Conservation (phyloP, 345 rosid species). For the Populus ilicifolia region DNA sequence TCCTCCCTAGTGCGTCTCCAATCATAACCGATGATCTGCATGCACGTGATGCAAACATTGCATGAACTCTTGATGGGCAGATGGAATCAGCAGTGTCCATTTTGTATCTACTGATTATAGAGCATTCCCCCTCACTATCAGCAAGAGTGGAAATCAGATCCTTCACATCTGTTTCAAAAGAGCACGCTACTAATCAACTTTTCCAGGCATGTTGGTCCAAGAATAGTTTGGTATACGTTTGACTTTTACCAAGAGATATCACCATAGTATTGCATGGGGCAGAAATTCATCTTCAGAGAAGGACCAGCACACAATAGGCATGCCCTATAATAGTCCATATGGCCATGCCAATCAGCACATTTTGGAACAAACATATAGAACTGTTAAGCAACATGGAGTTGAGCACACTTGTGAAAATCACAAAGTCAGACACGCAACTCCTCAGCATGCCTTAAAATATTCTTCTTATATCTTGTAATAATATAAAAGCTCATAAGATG, state of each 20-base stretch:
- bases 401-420: too few relatives aligned
- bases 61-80: conserved; percentile 88
- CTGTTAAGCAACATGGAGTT: background rate
- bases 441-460: too few relatives aligned
- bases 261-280: background rate
- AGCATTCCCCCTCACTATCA: conserved; percentile 79
- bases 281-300: background rate
- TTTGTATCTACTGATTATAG: conserved; percentile 69
- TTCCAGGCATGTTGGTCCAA: background rate
- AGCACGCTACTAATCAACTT: conserved; percentile 2
- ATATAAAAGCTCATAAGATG: background rate
- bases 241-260: background rate
- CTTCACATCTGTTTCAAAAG: conserved; percentile 62
- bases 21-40: conserved; percentile 87
- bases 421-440: too few relatives aligned
- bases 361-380: background rate
- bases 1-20: conserved; percentile 81
- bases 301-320: background rate
- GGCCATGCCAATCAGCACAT: background rate
- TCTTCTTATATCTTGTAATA: too few relatives aligned
- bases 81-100: conserved; percentile 63
- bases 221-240: background rate
- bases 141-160: conserved; percentile 82
- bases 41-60: conserved; percentile 90
- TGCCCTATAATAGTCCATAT: background rate